Evolutionary conservation across 2,329 filamentous ascomycete genomes (phyloP), one percentile per base, ranked within the genome.

Genomic region (Trichocomaceae sp.): DNA sequence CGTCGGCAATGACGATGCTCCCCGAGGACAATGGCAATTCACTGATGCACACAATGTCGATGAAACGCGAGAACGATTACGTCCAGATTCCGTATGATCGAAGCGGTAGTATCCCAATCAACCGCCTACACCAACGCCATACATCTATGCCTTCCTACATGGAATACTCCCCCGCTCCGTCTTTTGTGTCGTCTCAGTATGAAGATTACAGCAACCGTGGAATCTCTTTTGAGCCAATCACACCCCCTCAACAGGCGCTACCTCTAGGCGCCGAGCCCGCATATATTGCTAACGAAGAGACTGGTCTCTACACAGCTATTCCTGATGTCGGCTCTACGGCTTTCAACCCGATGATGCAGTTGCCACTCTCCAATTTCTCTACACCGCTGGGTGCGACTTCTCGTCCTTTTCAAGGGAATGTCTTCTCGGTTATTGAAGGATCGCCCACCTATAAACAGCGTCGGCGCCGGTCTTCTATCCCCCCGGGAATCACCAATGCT

Each of bases 381-480:
- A 83, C 86, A 48, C 88, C 91, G 66, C 96, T 89, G 73, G 83
- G 86, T 23, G 84, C 87, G 46, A 83, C 85, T 31, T 78, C 82
- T 23, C 79, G 85, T 61, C 77, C 79, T 39, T 83, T 79, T 57
- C 89, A 89, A 62, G 77, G 79, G 51, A 95, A 90, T 69, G 88
- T 93, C 63, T 96, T 95, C 77, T 92, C 90, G 48, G 91, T 96
- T 49, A 93, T 97, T 68, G 93, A 99, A 76, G 93, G 93, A 48
- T 99, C 93, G 26, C 93, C 93, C 12, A 97, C 93, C 37, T 99
- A 99, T 78, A 99, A 99, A 82, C 93, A 97, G 78, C 84, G 93
- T 64, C 83, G 93, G 71, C 85, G 93, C 62, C 87, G 93, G 59
- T 96, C 93, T 35, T 97, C 92, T 42, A 90, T 97, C 59, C 90